Base-by-base conservation (phyloP, 345 rosid genomes). In the Populus tremula region DNA sequence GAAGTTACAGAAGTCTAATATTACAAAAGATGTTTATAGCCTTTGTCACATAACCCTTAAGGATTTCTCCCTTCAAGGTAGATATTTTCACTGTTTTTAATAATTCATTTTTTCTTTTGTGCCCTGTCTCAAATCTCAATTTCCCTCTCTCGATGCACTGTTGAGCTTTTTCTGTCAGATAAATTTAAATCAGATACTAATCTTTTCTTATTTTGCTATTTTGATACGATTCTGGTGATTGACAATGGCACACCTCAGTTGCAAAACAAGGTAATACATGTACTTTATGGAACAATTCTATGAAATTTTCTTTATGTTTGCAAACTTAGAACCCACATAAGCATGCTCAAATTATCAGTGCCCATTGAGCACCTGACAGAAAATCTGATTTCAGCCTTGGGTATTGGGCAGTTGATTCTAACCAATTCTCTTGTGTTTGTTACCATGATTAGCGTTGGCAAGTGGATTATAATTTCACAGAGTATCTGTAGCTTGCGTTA, bases 61-160 rank as follows among this genome's bases (percentile, higher is more conserved):
- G 86, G 99, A 96, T 89, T 96, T 96, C 88, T 91, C 98, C 21
- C 91, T 96, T 79, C 99, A 96, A 91, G 98, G 99, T 96, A 78
- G 47, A 75, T 69, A 70, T 81, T 36, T 66, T n/a, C n/a, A 13
- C 35, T 25, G 21, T 41, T 29, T n/a, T 2, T 2, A 18, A 5
- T 6, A 18, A 14, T 29, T 17, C 0, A 23, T 14, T 43, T 63
- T n/a, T 20, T 36, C 10, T 33, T 31, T 49, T 10, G 63, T 23
- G 11, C 14, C 64, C 29, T 23, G 16, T 10, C 29, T 12, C 29
- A 23, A 59, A 59, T n/a, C 63, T n/a, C 35, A 10, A 11, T 78
- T 18, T 38, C 5, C 20, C 25, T 69, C 21, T 29, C 9, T 61
- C 20, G 38, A 25, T 59, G 68, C 25, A 70, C 77, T 66, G 73